These are phyloP conservation scores for Colletotrichum spaethianum DNA, from an alignment of 2,329 filamentous ascomycete genomes.

Conservation along the genomic window DNA sequence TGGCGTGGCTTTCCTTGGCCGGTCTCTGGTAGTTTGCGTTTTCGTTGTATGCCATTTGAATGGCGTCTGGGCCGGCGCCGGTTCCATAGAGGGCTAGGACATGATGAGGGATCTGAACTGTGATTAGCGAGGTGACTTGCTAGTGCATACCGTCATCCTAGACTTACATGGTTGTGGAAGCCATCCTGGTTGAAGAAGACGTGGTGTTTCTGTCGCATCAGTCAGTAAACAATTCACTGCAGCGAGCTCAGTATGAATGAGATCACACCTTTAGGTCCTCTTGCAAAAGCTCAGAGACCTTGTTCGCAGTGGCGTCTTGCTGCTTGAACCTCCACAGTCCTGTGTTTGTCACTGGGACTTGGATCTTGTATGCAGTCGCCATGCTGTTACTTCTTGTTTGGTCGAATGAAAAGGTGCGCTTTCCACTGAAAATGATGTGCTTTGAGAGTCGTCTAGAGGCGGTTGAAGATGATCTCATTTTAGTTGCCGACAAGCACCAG, in stretches of 20 bases:
- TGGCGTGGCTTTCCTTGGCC: conserved; percentile 60
- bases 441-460: conserved; percentile 10
- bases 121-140: not conserved
- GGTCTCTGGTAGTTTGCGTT: conserved; percentile 79
- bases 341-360: conserved; percentile 62
- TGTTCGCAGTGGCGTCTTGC: conserved; percentile 72
- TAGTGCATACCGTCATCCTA: not conserved
- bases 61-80: conserved; percentile 71
- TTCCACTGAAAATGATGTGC: not conserved
- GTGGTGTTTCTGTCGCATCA: conserved; percentile 69
- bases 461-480: conserved; percentile 19
- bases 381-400: conserved; percentile 48
- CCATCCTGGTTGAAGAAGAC: conserved; percentile 83
- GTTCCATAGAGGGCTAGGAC: conserved; percentile 84
- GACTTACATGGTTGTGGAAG: conserved; percentile 84
- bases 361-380: conserved; percentile 64
- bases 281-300: conserved; percentile 78
- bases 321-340: conserved; percentile 64
- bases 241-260: not conserved
- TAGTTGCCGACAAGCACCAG: conserved; percentile 1
- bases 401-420: not conserved
- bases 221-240: not conserved
- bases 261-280: conserved; percentile 74
- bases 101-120: conserved; percentile 75
- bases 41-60: conserved; percentile 75